These are phyloP conservation scores for Candida ortonii DNA, from an alignment of 805 yeast genomes.

Conservation along the genomic window DNA sequence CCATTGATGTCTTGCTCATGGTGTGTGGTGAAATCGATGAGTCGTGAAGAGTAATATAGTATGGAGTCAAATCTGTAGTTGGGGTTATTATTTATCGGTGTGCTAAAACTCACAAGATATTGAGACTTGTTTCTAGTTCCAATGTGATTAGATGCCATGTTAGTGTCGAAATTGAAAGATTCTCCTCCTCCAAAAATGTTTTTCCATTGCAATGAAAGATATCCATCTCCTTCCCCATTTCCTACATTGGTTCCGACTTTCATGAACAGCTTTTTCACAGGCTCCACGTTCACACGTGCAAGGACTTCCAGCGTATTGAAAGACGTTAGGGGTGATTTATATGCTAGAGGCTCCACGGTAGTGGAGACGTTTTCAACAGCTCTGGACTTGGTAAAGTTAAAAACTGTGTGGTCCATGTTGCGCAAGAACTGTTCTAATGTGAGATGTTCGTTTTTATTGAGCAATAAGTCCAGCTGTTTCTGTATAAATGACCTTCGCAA, in stretches of 20 bases:
- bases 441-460: slow-evolving; percentile 30
- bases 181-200: slow-evolving; percentile 61
- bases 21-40: slow-evolving; percentile 45
- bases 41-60: slow-evolving; percentile 42
- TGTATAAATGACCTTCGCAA: slow-evolving; percentile 46
- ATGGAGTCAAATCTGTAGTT: slow-evolving; percentile 39
- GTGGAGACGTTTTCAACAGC: slow-evolving; percentile 43
- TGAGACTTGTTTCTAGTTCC: slow-evolving; percentile 51
- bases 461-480: slow-evolving; percentile 47
- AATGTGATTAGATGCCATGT: slow-evolving; percentile 37
- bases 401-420: slow-evolving; percentile 43
- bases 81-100: slow-evolving; percentile 44
- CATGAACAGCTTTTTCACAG: slow-evolving; percentile 70
- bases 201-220: slow-evolving; percentile 66
- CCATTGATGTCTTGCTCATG: slow-evolving; percentile 46
- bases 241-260: slow-evolving; percentile 96
- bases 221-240: slow-evolving; percentile 96
- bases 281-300: slow-evolving; percentile 36
- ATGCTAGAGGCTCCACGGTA: slow-evolving; percentile 25
- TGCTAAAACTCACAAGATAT: slow-evolving; percentile 45
- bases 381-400: slow-evolving; percentile 41
- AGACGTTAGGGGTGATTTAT: slow-evolving; percentile 17
- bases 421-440: slow-evolving; percentile 41
- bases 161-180: slow-evolving; percentile 44
- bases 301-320: slow-evolving; percentile 27